Evolutionary conservation across 2,329 filamentous ascomycete species (phyloP).

Genomic region (Stagonosporopsis cucurbitacearum): DNA sequence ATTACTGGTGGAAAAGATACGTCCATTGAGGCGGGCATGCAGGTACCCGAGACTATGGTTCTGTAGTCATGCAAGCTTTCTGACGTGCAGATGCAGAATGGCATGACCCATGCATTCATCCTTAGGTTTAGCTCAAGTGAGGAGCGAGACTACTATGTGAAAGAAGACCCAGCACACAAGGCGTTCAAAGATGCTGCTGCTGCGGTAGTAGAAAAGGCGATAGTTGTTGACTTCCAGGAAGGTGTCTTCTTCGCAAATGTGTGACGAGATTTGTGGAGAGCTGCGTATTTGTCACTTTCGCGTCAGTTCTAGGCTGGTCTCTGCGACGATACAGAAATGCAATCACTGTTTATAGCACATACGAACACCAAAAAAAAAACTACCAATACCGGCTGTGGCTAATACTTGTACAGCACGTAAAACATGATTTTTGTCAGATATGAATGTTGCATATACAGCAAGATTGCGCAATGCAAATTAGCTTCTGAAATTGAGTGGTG

Average conservation of each 20-base stretch:
- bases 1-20: constrained; percentile 43
- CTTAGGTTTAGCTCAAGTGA: constrained; percentile 50
- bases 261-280: neutral
- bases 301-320: neutral
- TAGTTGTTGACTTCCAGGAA: constrained; percentile 52
- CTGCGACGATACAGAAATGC: neutral
- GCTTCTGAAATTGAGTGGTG: neutral
- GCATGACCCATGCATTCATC: constrained; percentile 54
- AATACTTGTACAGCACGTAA: no score
- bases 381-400: no score
- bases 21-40: constrained; percentile 38
- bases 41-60: constrained; percentile 30
- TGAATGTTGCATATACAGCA: neutral
- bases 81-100: constrained; percentile 54
- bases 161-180: constrained; percentile 50
- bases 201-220: constrained; percentile 47
- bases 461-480: neutral
- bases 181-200: constrained; percentile 47
- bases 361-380: no score
- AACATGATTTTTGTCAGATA: no score
- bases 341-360: neutral
- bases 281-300: neutral
- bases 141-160: constrained; percentile 54
- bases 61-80: constrained; percentile 48
- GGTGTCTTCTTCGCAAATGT: constrained; percentile 40